These are phyloP conservation scores for Hydnum rufescens DNA, from an alignment of 768 basidiomycete species.

Conservation along the genomic window DNA sequence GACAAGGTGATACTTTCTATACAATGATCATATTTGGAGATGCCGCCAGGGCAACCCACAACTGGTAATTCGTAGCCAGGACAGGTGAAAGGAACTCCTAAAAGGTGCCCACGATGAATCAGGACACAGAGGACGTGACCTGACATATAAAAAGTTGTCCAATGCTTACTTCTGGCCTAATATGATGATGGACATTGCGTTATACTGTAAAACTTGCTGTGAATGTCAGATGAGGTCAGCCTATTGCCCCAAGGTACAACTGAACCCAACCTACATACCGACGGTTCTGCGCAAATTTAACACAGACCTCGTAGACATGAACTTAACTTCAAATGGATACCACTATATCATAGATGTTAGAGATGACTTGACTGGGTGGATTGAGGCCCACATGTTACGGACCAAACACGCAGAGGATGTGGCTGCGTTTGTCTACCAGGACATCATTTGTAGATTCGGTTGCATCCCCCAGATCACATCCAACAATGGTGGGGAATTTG, in stretches of 20 bases:
- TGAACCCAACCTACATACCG: neutral
- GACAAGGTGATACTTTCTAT: neutral
- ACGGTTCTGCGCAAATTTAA: neutral
- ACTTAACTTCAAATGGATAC: neutral
- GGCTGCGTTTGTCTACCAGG: neutral
- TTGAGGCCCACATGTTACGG: neutral
- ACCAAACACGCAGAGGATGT: neutral
- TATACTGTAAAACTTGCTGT: neutral
- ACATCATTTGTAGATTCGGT: constrained; percentile 1
- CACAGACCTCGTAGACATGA: neutral
- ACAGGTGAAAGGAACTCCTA: neutral
- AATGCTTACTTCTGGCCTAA: no score
- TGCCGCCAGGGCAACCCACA: neutral
- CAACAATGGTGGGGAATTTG: constrained; percentile 10
- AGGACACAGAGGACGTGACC: no score
- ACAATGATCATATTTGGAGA: neutral
- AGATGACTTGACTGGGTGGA: neutral
- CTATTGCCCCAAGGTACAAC: neutral
- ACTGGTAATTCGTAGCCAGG: neutral
- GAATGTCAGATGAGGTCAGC: constrained; percentile 1
- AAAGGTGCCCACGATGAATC: neutral
- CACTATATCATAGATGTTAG: neutral
- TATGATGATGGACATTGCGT: neutral
- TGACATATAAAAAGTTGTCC: neutral
- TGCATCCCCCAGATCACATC: neutral